Percentiles rank a stretch among this genome's conserved stretches.
Conservation (phyloP, 2,329 filamentous ascomycete species). For the Ceratocystis cubensis region DNA sequence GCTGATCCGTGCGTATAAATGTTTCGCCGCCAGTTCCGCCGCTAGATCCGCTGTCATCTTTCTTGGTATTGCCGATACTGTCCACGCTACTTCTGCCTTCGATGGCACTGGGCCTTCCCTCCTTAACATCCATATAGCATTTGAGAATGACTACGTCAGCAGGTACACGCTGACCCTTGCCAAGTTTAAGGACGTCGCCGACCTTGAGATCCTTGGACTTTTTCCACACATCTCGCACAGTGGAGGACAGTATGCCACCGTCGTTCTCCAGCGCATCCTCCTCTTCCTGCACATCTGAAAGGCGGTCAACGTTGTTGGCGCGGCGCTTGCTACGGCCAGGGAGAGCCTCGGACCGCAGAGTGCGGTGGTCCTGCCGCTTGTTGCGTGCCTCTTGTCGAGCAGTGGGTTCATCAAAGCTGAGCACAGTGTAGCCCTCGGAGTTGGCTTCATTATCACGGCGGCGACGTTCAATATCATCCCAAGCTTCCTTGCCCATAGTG, state of each 20-base stretch:
- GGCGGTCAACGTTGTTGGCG: constrained; percentile 25
- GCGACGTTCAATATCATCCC: constrained; percentile 79
- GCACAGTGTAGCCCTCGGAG: constrained; percentile 70
- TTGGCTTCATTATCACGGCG: constrained; percentile 88
- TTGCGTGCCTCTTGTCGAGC: constrained; percentile 26
- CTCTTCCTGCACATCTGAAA: constrained; percentile 59
- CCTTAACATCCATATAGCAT: constrained; percentile 41
- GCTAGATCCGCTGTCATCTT: constrained; percentile 24
- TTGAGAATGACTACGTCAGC: constrained; percentile 91
- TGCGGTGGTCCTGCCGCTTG: constrained; percentile 21
- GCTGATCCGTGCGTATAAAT: constrained; percentile 92
- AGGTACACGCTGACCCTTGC: constrained; percentile 84
- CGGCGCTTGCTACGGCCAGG: constrained; percentile 19
- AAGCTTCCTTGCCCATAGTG: constrained; percentile 88
- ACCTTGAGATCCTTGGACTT: constrained; percentile 83
- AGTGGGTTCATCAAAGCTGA: constrained; percentile 54
- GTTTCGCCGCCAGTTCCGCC: constrained; percentile 60
- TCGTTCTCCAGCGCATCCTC: constrained; percentile 41
- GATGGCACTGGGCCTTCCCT: constrained; percentile 21
- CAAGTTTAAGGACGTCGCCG: constrained; percentile 85
- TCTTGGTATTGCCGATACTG: constrained; percentile 27
- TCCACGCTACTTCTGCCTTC: constrained; percentile 25
- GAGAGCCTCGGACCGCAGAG: constrained; percentile 35
- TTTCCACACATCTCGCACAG: constrained; percentile 56
- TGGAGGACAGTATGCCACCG: constrained; percentile 36